Evolutionary conservation across 2,329 filamentous ascomycete species (phyloP).

Genomic region (Celoporthe dispersa): DNA sequence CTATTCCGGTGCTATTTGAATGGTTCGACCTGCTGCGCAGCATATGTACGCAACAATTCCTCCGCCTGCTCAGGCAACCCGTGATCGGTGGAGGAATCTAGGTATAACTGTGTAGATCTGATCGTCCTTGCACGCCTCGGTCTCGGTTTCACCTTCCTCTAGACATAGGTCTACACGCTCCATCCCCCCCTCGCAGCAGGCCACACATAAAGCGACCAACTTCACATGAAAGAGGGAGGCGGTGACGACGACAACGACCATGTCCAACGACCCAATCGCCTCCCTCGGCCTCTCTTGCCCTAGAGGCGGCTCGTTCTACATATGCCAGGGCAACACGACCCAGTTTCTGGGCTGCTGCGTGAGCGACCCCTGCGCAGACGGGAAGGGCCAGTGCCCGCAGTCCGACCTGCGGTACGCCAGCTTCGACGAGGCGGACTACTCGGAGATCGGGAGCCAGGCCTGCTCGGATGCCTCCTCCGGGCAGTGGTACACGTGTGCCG

Average conservation of each 20-base stretch:
- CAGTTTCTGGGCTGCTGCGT: slow-evolving; percentile 48
- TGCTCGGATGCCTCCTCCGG: slow-evolving; percentile 36
- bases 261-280: slow-evolving; percentile 11
- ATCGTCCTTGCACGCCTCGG: neutral
- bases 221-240: neutral
- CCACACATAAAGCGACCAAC: neutral
- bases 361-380: slow-evolving; percentile 40
- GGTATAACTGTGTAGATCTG: neutral
- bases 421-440: slow-evolving; percentile 36
- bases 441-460: slow-evolving; percentile 38
- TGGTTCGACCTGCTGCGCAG: neutral
- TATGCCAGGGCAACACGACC: slow-evolving; percentile 38
- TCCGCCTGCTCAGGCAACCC: neutral
- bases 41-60: neutral
- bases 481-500: slow-evolving; percentile 43
- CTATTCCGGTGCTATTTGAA: neutral
- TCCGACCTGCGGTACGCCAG: slow-evolving; percentile 35
- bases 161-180: neutral
- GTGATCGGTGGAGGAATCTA: neutral
- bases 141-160: neutral
- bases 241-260: neutral
- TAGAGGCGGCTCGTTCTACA: slow-evolving; percentile 40
- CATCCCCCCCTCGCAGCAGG: neutral
- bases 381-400: slow-evolving; percentile 41
- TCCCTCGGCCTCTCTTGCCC: slow-evolving; percentile 36